A percentile compares a stretch with the other conserved stretches of the same genome.
phyloP scores from a whole-genome alignment of 1,284 basidiomycete species.

The Trichosporon ovoides region DNA sequence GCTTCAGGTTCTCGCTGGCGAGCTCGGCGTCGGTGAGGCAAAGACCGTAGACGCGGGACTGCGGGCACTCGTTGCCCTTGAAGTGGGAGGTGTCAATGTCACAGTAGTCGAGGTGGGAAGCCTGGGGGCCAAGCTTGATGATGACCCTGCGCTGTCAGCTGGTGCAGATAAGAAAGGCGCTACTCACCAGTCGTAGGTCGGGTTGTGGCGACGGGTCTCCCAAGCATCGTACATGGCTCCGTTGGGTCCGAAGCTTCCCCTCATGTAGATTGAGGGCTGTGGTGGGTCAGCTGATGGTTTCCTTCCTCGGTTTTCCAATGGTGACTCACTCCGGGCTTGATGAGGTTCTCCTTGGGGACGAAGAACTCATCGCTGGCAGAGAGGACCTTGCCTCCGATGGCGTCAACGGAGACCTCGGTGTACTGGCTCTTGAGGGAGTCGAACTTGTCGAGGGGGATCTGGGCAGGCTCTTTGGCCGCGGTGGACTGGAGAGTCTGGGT shows the following conservation, averaged over 20 bases:
- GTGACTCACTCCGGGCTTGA: constrained; percentile 66
- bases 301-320: not conserved
- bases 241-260: constrained; percentile 92
- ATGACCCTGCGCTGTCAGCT: constrained; percentile 63
- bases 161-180: too few relatives aligned
- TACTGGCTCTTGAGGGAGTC: constrained; percentile 58
- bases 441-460: constrained; percentile 54
- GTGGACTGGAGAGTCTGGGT: not conserved
- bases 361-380: constrained; percentile 94
- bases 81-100: constrained; percentile 94
- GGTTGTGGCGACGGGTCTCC: constrained; percentile 86
- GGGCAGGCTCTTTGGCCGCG: not conserved
- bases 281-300: not conserved
- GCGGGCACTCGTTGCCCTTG: constrained; percentile 89
- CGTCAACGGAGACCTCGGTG: constrained; percentile 81
- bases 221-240: constrained; percentile 93
- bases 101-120: constrained; percentile 72
- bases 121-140: constrained; percentile 71
- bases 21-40: not conserved
- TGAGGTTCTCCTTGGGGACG: constrained; percentile 74
- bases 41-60: constrained; percentile 66
- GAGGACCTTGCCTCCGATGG: constrained; percentile 71
- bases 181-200: constrained; percentile 73
- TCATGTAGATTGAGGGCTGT: constrained; percentile 65
- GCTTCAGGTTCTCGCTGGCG: constrained; percentile 48